A percentile compares a stretch with the other conserved stretches of the same genome.
These are phyloP conservation scores for Saccharomycopsis olivae DNA, from an alignment of 805 yeast genomes.

Conservation along the genomic window DNA sequence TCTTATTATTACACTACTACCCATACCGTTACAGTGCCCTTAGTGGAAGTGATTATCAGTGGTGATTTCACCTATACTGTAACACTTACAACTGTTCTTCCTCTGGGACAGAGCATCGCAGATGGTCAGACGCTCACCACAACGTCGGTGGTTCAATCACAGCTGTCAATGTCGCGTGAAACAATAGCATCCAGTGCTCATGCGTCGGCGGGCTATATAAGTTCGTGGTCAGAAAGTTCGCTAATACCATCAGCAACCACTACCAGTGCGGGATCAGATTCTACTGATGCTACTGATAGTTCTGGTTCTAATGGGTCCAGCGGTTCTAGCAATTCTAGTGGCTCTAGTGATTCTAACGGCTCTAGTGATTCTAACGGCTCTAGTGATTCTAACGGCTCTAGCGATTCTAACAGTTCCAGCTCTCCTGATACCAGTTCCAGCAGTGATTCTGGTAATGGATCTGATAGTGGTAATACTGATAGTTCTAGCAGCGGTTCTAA, in stretches of 20 bases:
- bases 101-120: conserved; percentile 22
- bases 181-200: background rate
- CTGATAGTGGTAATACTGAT: background rate
- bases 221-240: background rate
- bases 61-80: conserved; percentile 41
- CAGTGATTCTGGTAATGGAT: background rate
- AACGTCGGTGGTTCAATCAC: conserved; percentile 1
- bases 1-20: conserved; percentile 21
- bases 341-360: background rate
- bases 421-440: background rate
- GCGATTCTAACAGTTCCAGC: background rate
- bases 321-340: background rate
- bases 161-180: background rate
- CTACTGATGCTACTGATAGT: background rate
- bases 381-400: background rate
- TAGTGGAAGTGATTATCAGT: conserved; percentile 38
- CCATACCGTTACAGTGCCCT: conserved; percentile 38
- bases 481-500: conserved; percentile 20
- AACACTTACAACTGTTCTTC: conserved; percentile 28
- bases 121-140: conserved; percentile 9
- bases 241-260: background rate
- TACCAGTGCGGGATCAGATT: background rate
- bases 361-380: background rate
- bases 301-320: background rate
- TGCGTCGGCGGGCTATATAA: background rate